These are phyloP conservation scores for Fraxinus albicans DNA, from an alignment of 305 asterid species.

Conservation along the genomic window DNA sequence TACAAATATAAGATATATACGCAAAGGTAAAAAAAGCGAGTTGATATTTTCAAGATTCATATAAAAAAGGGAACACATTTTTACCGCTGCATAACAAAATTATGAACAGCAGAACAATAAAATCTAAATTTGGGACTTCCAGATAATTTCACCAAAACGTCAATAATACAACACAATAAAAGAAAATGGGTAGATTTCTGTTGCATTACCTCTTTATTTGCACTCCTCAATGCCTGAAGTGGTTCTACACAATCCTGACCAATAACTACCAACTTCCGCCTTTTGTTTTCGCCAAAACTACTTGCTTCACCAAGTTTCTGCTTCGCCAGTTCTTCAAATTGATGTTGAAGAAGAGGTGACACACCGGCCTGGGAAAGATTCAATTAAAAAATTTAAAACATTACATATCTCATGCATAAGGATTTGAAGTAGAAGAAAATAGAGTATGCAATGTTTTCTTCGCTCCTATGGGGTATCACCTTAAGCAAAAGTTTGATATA, in stretches of 20 bases:
- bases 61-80: too few relatives aligned
- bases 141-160: background rate
- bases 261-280: slow-evolving; percentile 51
- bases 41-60: background rate
- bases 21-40: background rate
- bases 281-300: slow-evolving; percentile 35
- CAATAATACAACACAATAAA: background rate
- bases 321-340: slow-evolving; percentile 39
- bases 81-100: background rate
- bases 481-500: background rate
- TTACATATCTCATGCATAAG: background rate
- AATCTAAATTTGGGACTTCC: background rate
- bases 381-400: background rate
- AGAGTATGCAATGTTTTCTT: background rate
- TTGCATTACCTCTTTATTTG: slow-evolving; percentile 69
- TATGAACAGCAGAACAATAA: background rate
- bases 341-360: slow-evolving; percentile 56
- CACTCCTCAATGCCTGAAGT: slow-evolving; percentile 54
- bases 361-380: slow-evolving; percentile 49
- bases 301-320: slow-evolving; percentile 29
- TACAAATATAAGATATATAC: background rate
- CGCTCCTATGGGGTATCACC: background rate
- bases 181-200: slow-evolving; percentile 3
- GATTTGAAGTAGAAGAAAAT: background rate
- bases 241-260: slow-evolving; percentile 66